Conservation (phyloP, 495 filamentous ascomycete species). For the Xylaria nigripes region DNA sequence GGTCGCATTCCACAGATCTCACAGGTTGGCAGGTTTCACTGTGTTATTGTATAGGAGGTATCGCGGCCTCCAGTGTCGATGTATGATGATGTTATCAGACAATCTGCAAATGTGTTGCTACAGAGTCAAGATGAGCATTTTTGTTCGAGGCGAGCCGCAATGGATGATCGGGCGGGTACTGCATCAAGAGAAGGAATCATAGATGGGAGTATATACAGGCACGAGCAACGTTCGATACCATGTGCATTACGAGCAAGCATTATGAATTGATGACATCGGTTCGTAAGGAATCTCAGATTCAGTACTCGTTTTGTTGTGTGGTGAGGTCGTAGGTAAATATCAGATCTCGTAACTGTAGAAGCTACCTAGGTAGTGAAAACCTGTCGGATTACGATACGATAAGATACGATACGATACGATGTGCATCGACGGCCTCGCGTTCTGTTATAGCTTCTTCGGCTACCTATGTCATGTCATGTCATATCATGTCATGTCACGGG, state of each 20-base stretch:
- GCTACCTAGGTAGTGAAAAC: no score
- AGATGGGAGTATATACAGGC: constrained; percentile 3
- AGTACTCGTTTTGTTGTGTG: background rate
- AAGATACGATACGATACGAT: no score
- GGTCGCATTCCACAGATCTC: background rate
- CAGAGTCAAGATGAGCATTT: background rate
- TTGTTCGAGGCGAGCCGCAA: background rate
- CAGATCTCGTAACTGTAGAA: no score
- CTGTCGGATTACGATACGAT: no score
- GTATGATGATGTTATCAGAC: background rate
- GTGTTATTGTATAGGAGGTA: background rate
- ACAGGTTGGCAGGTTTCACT: background rate
- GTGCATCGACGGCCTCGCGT: no score
- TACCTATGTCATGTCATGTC: no score
- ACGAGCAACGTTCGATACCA: constrained; percentile 13
- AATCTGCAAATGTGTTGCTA: background rate
- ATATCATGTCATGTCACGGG: no score
- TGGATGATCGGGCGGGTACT: background rate
- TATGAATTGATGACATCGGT: background rate
- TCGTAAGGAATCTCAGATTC: background rate
- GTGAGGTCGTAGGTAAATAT: background rate
- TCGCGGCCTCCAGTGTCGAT: background rate
- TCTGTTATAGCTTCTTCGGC: no score
- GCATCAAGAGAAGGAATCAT: background rate
- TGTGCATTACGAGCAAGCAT: constrained; percentile 9